These are phyloP conservation scores for Oryza glaberrima DNA, from an alignment of 176 grass and related monocot species.

Conservation along the genomic window DNA sequence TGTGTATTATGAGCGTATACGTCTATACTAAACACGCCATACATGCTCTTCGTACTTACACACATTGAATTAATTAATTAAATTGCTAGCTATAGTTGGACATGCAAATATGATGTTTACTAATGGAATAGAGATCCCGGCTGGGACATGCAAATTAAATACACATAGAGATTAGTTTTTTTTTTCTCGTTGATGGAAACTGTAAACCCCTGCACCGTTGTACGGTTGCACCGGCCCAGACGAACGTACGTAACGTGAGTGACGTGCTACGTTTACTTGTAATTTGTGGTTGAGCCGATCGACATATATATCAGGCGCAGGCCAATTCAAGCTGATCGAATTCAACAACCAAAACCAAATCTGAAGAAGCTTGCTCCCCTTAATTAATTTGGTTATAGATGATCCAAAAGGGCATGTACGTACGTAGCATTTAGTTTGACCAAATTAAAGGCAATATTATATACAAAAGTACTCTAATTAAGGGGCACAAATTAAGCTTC, in stretches of 20 bases:
- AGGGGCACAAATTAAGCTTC: too few species aligned
- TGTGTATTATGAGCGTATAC: too few species aligned
- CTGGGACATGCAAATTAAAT: not conserved
- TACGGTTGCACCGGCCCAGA: not conserved
- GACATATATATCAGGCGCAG: not conserved
- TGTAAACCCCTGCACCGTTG: not conserved
- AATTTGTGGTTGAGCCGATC: not conserved
- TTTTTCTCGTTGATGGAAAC: not conserved
- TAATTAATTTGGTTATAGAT: too few species aligned
- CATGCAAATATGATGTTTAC: not conserved
- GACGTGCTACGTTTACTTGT: not conserved
- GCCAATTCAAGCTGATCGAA: not conserved
- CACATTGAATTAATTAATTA: too few species aligned
- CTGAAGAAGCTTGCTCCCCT: not conserved
- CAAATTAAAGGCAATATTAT: too few species aligned
- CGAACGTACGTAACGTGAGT: not conserved
- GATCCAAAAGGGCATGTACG: too few species aligned
- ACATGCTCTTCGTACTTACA: too few species aligned
- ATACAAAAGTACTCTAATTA: too few species aligned
- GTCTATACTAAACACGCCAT: too few species aligned
- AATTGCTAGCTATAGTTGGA: not conserved
- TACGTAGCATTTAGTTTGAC: too few species aligned
- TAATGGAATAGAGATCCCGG: not conserved
- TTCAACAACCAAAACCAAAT: not conserved
- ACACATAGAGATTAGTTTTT: not conserved